phyloP scores from a whole-genome alignment of 73 alveolate species.

The Paramecium tetraurelia region DNA sequence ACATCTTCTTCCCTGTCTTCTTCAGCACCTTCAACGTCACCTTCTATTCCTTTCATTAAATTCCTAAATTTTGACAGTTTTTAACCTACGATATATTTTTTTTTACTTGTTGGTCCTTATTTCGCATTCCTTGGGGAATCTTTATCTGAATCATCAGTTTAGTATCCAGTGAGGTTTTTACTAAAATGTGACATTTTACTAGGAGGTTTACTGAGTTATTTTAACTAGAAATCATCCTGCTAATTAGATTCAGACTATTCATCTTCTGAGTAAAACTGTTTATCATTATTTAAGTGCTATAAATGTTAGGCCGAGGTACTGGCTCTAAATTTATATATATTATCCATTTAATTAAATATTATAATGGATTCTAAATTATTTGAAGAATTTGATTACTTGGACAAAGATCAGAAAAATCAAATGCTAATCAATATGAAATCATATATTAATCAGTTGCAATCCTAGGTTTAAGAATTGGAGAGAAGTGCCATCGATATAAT shows the following conservation, averaged over 20 bases:
- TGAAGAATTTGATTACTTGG: background rate
- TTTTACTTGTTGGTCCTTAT: constrained; percentile 7
- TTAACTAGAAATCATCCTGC: background rate
- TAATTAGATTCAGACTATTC: background rate
- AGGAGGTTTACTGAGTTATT: background rate
- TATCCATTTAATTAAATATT: background rate
- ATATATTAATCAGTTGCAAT: background rate
- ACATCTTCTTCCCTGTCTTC: background rate
- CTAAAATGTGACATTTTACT: constrained; percentile 43
- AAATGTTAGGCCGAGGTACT: background rate
- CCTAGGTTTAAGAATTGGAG: background rate
- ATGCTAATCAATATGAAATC: background rate
- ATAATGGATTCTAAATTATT: background rate
- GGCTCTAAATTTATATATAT: constrained; percentile 5
- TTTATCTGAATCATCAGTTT: constrained; percentile 37
- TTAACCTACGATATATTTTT: background rate
- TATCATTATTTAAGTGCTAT: background rate
- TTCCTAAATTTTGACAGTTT: background rate
- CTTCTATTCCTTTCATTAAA: background rate
- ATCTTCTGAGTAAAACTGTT: constrained; percentile 26
- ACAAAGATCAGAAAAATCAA: background rate
- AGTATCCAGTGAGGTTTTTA: background rate
- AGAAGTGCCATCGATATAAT: background rate
- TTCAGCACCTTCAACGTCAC: background rate
- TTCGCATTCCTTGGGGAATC: background rate